Percentiles rank a stretch among this genome's conserved stretches.
phyloP scores from a whole-genome alignment of 345 rosid species.

The Linum tenue region DNA sequence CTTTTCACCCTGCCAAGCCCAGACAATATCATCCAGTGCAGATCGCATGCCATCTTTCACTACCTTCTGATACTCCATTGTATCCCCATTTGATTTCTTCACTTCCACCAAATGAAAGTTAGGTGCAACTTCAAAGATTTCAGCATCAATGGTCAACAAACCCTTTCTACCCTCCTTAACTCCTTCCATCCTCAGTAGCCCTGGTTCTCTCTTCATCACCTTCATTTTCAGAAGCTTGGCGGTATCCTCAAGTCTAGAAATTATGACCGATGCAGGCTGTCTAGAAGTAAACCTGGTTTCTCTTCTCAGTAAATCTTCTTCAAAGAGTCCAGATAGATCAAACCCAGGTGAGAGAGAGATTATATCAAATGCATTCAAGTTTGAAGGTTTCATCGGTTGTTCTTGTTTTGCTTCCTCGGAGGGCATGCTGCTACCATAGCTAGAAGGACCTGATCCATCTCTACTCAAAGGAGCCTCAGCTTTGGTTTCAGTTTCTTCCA shows the following conservation, averaged over 20 bases:
- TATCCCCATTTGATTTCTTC: constrained; percentile 68
- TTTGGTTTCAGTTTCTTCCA: constrained; percentile 27
- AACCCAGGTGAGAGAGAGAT: constrained; percentile 64
- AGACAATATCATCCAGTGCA: constrained; percentile 61
- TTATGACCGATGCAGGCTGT: constrained; percentile 59
- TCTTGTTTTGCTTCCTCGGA: constrained; percentile 30
- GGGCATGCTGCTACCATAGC: constrained; percentile 19
- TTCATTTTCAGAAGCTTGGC: constrained; percentile 46
- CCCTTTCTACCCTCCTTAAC: constrained; percentile 66
- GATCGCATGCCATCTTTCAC: constrained; percentile 54
- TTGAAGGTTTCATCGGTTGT: constrained; percentile 24
- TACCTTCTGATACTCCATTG: constrained; percentile 57
- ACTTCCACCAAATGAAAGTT: constrained; percentile 66
- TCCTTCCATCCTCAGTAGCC: constrained; percentile 59
- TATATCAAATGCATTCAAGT: constrained; percentile 64
- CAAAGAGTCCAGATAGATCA: constrained; percentile 65
- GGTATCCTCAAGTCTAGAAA: constrained; percentile 57
- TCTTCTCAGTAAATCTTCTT: constrained; percentile 32
- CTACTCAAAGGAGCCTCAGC: constrained; percentile 15
- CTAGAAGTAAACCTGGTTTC: constrained; percentile 60
- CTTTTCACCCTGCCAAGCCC: constrained; percentile 80
- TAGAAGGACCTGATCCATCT: constrained; percentile 31
- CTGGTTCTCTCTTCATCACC: constrained; percentile 56
- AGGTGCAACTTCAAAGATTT: constrained; percentile 63
- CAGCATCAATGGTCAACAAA: constrained; percentile 52